Evolutionary conservation across 345 rosid species (phyloP).

Genomic region (Garcia nutans): DNA sequence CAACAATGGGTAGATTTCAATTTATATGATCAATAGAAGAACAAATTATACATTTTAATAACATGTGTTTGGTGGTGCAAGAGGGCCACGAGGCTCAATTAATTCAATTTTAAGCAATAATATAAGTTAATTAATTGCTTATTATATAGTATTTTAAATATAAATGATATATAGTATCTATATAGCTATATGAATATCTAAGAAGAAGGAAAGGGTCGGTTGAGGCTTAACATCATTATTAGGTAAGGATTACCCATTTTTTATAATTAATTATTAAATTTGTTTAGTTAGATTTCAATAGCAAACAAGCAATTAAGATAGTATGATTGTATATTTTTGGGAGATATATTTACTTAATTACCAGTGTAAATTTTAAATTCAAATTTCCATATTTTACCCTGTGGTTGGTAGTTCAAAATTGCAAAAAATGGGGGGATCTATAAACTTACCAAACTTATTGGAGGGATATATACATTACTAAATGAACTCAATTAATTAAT

Average conservation of each 20-base stretch:
- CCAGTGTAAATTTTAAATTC: conserved; percentile 6
- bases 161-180: too few relatives aligned
- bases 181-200: too few relatives aligned
- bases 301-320: conserved; percentile 27
- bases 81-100: conserved; percentile 27
- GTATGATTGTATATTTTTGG: conserved; percentile 19
- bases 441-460: conserved; percentile 1
- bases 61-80: conserved; percentile 30
- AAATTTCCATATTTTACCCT: neutral
- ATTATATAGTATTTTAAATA: neutral
- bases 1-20: conserved; percentile 14
- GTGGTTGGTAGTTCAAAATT: conserved; percentile 3
- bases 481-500: too few relatives aligned
- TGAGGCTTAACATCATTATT: conserved; percentile 40
- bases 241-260: conserved; percentile 26
- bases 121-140: conserved; percentile 1
- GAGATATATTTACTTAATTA: neutral
- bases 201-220: conserved; percentile 21
- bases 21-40: conserved; percentile 28
- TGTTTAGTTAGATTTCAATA: conserved; percentile 22
- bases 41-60: conserved; percentile 20
- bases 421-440: neutral
- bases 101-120: conserved; percentile 23
- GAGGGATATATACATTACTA: neutral
- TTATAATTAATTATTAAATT: conserved; percentile 4